Evolutionary conservation across 2,329 filamentous ascomycete genomes (phyloP), one percentile per base, ranked within the genome.

Genomic region (Botryosphaeria dothidea): DNA sequence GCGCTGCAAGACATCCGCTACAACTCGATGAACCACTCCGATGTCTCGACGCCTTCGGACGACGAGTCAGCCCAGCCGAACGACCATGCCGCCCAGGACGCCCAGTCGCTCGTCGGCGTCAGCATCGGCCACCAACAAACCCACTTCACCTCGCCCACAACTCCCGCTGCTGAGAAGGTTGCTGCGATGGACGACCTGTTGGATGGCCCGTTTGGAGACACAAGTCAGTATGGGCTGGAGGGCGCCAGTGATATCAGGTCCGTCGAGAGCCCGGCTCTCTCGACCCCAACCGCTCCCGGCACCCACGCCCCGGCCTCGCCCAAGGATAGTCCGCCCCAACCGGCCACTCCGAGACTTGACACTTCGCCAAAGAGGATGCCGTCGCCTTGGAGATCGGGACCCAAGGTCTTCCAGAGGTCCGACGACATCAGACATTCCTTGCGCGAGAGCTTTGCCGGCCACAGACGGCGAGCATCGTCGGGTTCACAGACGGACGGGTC

Each of bases 51-150:
- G n/a, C 80, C 80, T 5, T 82, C 80, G 60, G 81, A 82, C 27
- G 80, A 82, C 57, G 72, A 66, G 52, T 73, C 72, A 41, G 64
- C 74, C 62, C 70, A 73, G 61, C 69, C 74, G 62, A 65, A 68
- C 29, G 67, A 65, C 36, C 67, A 76, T 61, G 71, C 75, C 67
- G 66, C 76, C 52, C 77, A 80, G 56, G 77, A 80, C 67, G 79
- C 74, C 17, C 75, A 78, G 61, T 78, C 75, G 13, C 78, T 86
- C 36, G 80, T 89, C 68, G 86, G 85, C 2, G 80, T 88, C 70
- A 88, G 86, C 71, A 87, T 89, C 67, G 81, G 85, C 66, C 80
- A 79, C 43, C 79, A 81, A 46, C 86, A 89, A 72, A 85, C 82
- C 57, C 81, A 83, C 48, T 78, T 88, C 72, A 84, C 81, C 38